Conservation (phyloP, 306 rosid species). For the Castanopsis chinensis region DNA sequence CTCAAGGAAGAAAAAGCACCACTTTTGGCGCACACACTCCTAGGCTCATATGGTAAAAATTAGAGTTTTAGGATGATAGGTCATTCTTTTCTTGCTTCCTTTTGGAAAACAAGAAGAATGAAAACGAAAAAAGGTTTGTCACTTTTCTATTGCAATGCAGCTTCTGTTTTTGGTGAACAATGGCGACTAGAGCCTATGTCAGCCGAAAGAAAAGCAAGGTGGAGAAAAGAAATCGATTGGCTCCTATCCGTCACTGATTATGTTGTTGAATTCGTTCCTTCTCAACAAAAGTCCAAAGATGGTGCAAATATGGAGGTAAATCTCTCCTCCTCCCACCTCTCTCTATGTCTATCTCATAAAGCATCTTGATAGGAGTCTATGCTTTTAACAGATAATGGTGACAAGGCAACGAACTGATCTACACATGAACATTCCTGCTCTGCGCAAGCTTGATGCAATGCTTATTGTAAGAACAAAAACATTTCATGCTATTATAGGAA, state of each 20-base stretch:
- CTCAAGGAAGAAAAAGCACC: not conserved
- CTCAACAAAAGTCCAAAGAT: conserved; percentile 75
- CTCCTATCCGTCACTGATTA: conserved; percentile 78
- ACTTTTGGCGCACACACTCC: not conserved
- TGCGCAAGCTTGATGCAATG: conserved; percentile 88
- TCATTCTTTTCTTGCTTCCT: not conserved
- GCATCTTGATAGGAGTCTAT: conserved; percentile 3
- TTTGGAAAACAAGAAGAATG: not conserved
- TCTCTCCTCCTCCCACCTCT: not conserved
- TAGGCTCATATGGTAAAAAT: not conserved
- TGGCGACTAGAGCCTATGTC: conserved; percentile 85
- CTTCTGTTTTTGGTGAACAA: conserved; percentile 94
- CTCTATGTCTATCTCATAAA: not conserved
- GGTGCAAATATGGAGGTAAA: conserved; percentile 87
- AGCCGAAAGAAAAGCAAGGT: conserved; percentile 63
- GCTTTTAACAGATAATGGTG: conserved; percentile 71
- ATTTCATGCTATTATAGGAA: conserved; percentile 10
- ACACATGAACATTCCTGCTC: conserved; percentile 93
- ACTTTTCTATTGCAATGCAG: conserved; percentile 45
- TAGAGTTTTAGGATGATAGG: not conserved
- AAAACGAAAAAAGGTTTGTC: not conserved
- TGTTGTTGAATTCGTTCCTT: conserved; percentile 89
- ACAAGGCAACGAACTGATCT: conserved; percentile 92
- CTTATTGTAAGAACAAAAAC: conserved; percentile 58
- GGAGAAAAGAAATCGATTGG: conserved; percentile 91